Base-by-base conservation (phyloP, 225 moss, liverwort and hornwort species). In the Antitrichia curtipendula region DNA sequence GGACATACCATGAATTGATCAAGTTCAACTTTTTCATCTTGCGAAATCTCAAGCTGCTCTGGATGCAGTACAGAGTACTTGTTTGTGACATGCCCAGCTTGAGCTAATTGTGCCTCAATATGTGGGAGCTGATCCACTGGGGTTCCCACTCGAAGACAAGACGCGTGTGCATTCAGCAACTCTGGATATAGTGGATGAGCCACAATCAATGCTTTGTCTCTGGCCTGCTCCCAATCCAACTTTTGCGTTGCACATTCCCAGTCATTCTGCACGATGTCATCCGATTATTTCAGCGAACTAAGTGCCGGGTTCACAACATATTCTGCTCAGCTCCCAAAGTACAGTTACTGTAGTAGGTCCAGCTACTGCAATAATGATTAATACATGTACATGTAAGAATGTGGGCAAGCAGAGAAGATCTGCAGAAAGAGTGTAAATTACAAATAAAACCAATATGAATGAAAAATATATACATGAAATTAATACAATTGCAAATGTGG, bases 1-100 rank as follows among this genome's bases (percentile, higher is more conserved):
- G 45, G 68, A 43, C 58, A 84, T 93, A 97, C 97, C 95, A 97
- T 95, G 84, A 96, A 96, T 54, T 92, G 90, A 82, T 97, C 95
- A 64, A 96, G 93, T 71, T 95, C 94, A 23, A 84, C 62, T 81
- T 93, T 92, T 83, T 95, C 95, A n/a, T 88, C 92, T 77, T 81
- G 89, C 31, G 86, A 82, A 49, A 90, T 69, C 52, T 92, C 89
- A 31, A 94, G 93, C 62, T 91, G 87, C 34, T 93, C 88, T 53
- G 86, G 91, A 85, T 91, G 83, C 29, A 91, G 66, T 14, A 91
- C 89, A 41, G 87, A 77, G 86, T 92, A 93, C 85, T 90, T 90
- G 70, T 88, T 87, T 58, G 89, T 87, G 29, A 95, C 85, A 38
- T 83, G 84, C 12, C 87, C 90, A 70, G 92, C 88, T 87, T 93